Base-by-base conservation (phyloP, 164 flowering plant genomes). In the Pachysandra terminalis region DNA sequence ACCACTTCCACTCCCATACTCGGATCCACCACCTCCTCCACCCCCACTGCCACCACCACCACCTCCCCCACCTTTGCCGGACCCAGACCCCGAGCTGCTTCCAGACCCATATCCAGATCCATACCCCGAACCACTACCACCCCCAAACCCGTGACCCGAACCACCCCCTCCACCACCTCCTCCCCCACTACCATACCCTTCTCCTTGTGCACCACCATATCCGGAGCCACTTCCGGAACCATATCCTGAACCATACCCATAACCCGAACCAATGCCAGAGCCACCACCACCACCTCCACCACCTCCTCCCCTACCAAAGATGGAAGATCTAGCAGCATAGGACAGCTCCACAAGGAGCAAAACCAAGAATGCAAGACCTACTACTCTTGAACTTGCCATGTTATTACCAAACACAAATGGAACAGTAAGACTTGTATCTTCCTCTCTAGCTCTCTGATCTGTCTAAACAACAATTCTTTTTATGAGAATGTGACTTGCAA, bases 221-320 rank as follows among this genome's bases (percentile, higher is more conserved):
- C 74, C 72, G 0, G 21, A 51, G 1, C 80, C 80, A 41, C 58
- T 19, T 5, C 80, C 76, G 1, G 64, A 75, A 3, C 79, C 75
- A 55, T 60, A 58, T 15, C 73, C 74, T 1, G 66, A 69, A 5
- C 80, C 77, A 28, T 32, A 63, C 0, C 70, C 63, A 32, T 22
- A 6, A 2, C 53, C 72, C 0, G 63, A 59, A 59, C 70, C 70
- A 0, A 32, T 51, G 4, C 73, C 66, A 15, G 21, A 35, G 5
- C 68, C 72, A 0, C 68, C 65, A 15, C 73, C 68, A 5, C 77
- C 64, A 0, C 73, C 73, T 1, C 70, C 63, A 0, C 35, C 61
- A 0, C 74, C 74, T 9, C 64, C 37, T 9, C 68, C 68, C 19
- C 3, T 9, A 2, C 54, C 61, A 22, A 10, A 14, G 5, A 40